These are phyloP conservation scores for Aspergillus sp. DNA, from an alignment of 2,329 filamentous ascomycete genomes.

Conservation along the genomic window DNA sequence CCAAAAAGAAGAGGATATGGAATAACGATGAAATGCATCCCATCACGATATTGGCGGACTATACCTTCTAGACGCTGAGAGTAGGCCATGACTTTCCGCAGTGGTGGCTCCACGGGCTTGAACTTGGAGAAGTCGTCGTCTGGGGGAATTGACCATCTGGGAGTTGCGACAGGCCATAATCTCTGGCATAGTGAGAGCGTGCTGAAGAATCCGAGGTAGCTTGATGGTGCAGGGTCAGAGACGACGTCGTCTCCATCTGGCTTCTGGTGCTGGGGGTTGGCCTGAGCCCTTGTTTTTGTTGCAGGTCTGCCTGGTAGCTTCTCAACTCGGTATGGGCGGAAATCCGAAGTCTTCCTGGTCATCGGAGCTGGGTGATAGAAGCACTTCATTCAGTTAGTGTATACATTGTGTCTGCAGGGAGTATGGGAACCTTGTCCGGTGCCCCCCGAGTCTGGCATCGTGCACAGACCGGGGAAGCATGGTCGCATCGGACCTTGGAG, in stretches of 20 bases:
- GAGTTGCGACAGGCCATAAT: too few relatives aligned
- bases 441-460: not conserved
- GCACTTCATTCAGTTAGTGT: not conserved
- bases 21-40: not conserved
- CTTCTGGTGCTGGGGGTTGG: not conserved
- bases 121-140: not conserved
- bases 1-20: not conserved
- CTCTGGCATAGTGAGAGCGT: not conserved
- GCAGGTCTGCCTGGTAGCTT: not conserved
- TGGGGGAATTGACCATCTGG: too few relatives aligned
- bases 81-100: not conserved
- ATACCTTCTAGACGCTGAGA: not conserved
- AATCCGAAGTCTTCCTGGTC: not conserved
- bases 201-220: not conserved
- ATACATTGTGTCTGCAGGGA: not conserved
- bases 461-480: not conserved
- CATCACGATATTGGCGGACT: not conserved
- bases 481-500: not conserved
- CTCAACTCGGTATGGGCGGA: not conserved
- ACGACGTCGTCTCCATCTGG: not conserved
- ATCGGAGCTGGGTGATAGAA: slow-evolving; percentile 1
- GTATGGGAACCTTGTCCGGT: not conserved
- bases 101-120: not conserved
- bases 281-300: not conserved
- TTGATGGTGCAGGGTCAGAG: not conserved